A percentile compares a stretch with the other conserved stretches of the same genome.
Evolutionary conservation across 2,329 filamentous ascomycete genomes (phyloP).

Genomic region (Fusarium oligoseptatum): DNA sequence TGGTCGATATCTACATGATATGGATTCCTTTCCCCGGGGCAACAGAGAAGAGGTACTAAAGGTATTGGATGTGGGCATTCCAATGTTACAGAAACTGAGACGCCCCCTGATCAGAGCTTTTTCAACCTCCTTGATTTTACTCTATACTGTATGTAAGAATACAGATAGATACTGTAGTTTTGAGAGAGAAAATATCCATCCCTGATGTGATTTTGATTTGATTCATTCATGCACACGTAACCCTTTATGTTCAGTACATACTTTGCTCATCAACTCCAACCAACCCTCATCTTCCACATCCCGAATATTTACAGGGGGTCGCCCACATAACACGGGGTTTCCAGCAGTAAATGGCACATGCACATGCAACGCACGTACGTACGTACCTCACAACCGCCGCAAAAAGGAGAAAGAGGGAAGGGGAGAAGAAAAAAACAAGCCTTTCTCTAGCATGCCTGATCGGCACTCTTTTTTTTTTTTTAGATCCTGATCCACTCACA

Average conservation of each 20-base stretch:
- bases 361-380: neutral
- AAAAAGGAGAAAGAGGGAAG: neutral
- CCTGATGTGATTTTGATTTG: neutral
- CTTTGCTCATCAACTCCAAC: neutral
- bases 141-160: neutral
- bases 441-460: slow-evolving; percentile 8
- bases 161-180: neutral
- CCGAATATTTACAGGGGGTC: neutral
- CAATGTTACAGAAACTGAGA: slow-evolving; percentile 12
- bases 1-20: neutral
- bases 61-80: neutral
- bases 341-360: neutral
- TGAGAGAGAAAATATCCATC: neutral
- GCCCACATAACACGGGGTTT: slow-evolving; percentile 5
- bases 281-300: slow-evolving; percentile 2
- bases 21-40: neutral
- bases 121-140: slow-evolving; percentile 7
- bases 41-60: neutral
- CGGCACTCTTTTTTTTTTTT: slow-evolving; percentile 11
- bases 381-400: neutral
- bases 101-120: slow-evolving; percentile 5
- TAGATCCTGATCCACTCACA: slow-evolving; percentile 13
- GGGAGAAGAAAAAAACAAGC: neutral
- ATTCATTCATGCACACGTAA: slow-evolving; percentile 21
- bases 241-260: neutral